Conservation (phyloP, 208 protist species). For the Wallacemonas sp. region DNA sequence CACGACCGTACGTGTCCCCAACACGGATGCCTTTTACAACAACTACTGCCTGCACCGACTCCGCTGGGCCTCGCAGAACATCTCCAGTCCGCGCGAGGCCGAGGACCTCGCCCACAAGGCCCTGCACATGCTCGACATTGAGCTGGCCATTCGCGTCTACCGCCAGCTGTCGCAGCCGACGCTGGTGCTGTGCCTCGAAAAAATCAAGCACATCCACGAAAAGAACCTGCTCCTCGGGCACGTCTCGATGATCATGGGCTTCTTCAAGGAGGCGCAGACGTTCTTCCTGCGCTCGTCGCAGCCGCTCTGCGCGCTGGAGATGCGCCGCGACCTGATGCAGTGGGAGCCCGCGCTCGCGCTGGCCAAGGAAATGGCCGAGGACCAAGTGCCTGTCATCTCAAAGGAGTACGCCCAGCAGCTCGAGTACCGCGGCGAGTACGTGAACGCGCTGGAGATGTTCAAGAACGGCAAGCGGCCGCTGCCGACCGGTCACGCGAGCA, state of each 20-base stretch:
- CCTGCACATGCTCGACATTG: slow-evolving; percentile 93
- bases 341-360: slow-evolving; percentile 95
- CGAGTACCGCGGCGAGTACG: slow-evolving; percentile 95
- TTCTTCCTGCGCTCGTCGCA: slow-evolving; percentile 92
- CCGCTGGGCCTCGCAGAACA: slow-evolving; percentile 87
- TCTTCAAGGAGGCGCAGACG: slow-evolving; percentile 94
- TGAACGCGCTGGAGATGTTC: slow-evolving; percentile 90
- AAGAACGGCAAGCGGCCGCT: slow-evolving; percentile 57
- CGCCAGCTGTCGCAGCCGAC: slow-evolving; percentile 90
- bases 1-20: slow-evolving; percentile 44
- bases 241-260: slow-evolving; percentile 93
- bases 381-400: slow-evolving; percentile 91
- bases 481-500: slow-evolving; percentile 81
- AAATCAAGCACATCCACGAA: slow-evolving; percentile 93
- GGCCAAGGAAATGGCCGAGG: slow-evolving; percentile 90
- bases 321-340: slow-evolving; percentile 97
- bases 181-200: slow-evolving; percentile 93
- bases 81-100: slow-evolving; percentile 77
- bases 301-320: slow-evolving; percentile 94
- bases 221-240: slow-evolving; percentile 95
- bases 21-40: slow-evolving; percentile 86
- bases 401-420: slow-evolving; percentile 95
- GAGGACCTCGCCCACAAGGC: slow-evolving; percentile 90
- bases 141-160: slow-evolving; percentile 93
- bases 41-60: slow-evolving; percentile 93